Base-by-base conservation (phyloP, 2,329 filamentous ascomycete species). In the Diaporthe sp. region DNA sequence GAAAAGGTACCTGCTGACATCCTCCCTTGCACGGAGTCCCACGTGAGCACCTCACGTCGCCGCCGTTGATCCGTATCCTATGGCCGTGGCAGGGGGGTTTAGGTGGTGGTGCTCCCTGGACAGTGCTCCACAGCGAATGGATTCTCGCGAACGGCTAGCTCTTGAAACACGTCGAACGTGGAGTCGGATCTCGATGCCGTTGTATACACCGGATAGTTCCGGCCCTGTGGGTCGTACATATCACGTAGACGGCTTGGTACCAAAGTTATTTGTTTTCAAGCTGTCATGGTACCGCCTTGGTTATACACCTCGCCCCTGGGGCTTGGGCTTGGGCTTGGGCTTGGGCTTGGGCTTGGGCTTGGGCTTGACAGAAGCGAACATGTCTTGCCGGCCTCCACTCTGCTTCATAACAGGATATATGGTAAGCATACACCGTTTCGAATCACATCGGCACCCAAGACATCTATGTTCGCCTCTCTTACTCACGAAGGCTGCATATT, bases 111-210 rank as follows among this genome's bases (percentile, higher is more conserved):
- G 49, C 12, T 53, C 34, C 49, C 34, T 70, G 34, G 22, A 39
- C 49, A 13, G 22, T 51, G 65, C 47, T 25, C 47, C 65, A 39
- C 65, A 70, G 65, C 65, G 65, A 70, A 70, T 70, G 65, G 13
- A 70, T 70, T 70, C n/a, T 55, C 65, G 49, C 37, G 10, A 39
- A 37, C 9, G 47, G 3, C 28, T 70, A 22, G 65, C 28, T 70
- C 49, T 70, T 70, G 65, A 70, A 55, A 70, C 65, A 42, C 34
- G 7, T 55, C 22, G 65, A 25, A 25, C 47, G 31, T 47, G 65
- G 65, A 53, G 65, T 39, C 31, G 34, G 28, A 47, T 22, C 47
- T 25, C 22, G 47, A 53, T 68, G 31, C 9, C n/a, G 2, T 34
- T 49, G 4, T 42, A 7, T 31, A 68, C 34, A 28, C 8, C 63